These are phyloP conservation scores for Spergularia bocconei DNA, from an alignment of 148 eudicot genomes.

Conservation along the genomic window DNA sequence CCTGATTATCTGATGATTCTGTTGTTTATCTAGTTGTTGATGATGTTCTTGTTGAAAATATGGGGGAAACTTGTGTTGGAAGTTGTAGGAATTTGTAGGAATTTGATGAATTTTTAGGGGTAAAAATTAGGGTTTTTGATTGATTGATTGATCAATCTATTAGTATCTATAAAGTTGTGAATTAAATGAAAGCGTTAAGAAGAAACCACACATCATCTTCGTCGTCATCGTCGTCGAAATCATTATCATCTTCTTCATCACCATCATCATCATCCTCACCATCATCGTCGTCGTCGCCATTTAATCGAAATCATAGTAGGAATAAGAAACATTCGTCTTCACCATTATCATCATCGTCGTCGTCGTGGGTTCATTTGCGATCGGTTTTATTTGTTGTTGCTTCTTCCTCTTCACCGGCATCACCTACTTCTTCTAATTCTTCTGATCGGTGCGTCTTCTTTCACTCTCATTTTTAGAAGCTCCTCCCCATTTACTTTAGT, in stretches of 20 bases:
- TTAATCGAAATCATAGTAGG: conserved; percentile 7
- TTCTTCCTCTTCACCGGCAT: conserved; percentile 67
- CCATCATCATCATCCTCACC: conserved; percentile 39
- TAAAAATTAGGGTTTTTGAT: conserved; percentile 23
- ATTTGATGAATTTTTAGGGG: not conserved
- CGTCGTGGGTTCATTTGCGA: conserved; percentile 91
- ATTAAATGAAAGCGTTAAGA: conserved; percentile 77
- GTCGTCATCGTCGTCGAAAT: conserved; percentile 50
- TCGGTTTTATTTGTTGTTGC: conserved; percentile 77
- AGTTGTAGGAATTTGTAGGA: too few relatives aligned
- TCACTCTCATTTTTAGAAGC: conserved; percentile 9
- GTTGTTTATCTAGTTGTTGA: not conserved
- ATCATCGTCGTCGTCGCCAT: conserved; percentile 39
- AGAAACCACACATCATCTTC: conserved; percentile 70
- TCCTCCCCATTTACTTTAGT: conserved; percentile 10
- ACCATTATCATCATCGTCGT: conserved; percentile 49
- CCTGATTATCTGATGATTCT: not conserved
- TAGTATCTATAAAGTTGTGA: too few relatives aligned
- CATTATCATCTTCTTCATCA: conserved; percentile 46
- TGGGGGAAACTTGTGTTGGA: conserved; percentile 19
- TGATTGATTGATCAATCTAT: too few relatives aligned
- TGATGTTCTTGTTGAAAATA: not conserved
- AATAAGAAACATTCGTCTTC: conserved; percentile 34
- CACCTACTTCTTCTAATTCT: conserved; percentile 36
- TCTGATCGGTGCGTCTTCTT: conserved; percentile 72